Conservation (phyloP, 441 rosid genomes). For the Raphanus hybrid region DNA sequence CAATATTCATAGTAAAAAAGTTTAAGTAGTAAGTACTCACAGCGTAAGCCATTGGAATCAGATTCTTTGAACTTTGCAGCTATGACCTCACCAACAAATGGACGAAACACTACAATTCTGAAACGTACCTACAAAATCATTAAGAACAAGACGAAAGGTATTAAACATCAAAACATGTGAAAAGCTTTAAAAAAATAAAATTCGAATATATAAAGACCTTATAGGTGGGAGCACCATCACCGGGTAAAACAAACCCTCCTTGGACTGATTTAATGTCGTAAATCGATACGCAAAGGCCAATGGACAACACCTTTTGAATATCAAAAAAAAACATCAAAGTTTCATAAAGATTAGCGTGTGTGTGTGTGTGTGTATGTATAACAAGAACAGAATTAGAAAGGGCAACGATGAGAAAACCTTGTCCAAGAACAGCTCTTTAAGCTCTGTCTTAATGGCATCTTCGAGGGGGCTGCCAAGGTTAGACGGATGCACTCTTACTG, state of each 20-base stretch:
- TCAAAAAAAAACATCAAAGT: not conserved
- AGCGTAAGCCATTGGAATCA: constrained; percentile 60
- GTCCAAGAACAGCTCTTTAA: constrained; percentile 70
- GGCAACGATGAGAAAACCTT: constrained; percentile 49
- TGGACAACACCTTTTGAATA: constrained; percentile 57
- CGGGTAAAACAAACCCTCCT: constrained; percentile 81
- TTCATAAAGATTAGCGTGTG: constrained; percentile 2
- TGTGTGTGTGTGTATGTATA: not conserved
- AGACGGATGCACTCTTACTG: constrained; percentile 74
- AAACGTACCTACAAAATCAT: constrained; percentile 57
- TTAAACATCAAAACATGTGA: constrained; percentile 6
- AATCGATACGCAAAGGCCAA: constrained; percentile 81
- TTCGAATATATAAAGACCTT: constrained; percentile 47
- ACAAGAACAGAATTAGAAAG: not conserved
- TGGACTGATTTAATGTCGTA: constrained; percentile 64
- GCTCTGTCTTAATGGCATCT: constrained; percentile 65
- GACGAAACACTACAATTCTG: constrained; percentile 78
- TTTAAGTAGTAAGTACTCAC: constrained; percentile 50
- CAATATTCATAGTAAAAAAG: not conserved
- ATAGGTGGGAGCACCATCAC: constrained; percentile 87
- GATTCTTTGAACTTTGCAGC: constrained; percentile 72
- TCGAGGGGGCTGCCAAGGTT: constrained; percentile 67
- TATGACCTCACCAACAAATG: constrained; percentile 79
- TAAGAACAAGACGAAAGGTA: not conserved
- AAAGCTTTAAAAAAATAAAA: not conserved